Percentiles rank a stretch among this genome's conserved stretches.
phyloP scores from a whole-genome alignment of 2,329 filamentous ascomycete genomes.

The Aspergillus niger region DNA sequence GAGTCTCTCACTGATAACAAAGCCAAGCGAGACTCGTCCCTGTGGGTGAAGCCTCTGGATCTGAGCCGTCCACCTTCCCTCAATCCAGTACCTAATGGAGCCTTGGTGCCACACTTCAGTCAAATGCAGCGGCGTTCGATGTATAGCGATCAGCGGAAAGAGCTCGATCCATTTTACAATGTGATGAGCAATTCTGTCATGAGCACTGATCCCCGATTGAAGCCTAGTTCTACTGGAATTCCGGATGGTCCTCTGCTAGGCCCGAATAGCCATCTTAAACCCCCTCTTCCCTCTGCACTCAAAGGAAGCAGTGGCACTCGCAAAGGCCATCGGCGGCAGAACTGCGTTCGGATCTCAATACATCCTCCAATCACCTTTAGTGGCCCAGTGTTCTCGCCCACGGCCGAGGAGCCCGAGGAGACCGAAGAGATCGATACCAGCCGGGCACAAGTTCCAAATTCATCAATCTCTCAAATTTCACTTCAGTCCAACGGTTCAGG shows the following conservation, averaged over 20 bases:
- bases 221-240: slow-evolving; percentile 13
- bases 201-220: slow-evolving; percentile 25
- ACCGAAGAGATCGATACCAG: slow-evolving; percentile 31
- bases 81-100: slow-evolving; percentile 12
- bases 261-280: slow-evolving; percentile 24
- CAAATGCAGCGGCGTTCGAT: slow-evolving; percentile 29
- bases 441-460: slow-evolving; percentile 25
- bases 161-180: slow-evolving; percentile 32
- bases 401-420: slow-evolving; percentile 41
- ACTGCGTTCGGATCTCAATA: slow-evolving; percentile 47
- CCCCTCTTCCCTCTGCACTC: slow-evolving; percentile 34
- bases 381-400: slow-evolving; percentile 36
- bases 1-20: slow-evolving; percentile 32
- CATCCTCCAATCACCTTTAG: slow-evolving; percentile 39
- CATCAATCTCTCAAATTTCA: slow-evolving; percentile 18
- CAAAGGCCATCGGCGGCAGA: slow-evolving; percentile 46
- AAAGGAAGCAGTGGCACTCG: slow-evolving; percentile 36
- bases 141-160: slow-evolving; percentile 23
- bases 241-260: slow-evolving; percentile 27
- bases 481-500: slow-evolving; percentile 20
- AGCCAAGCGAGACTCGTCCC: slow-evolving; percentile 20
- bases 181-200: slow-evolving; percentile 21
- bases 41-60: slow-evolving; percentile 17
- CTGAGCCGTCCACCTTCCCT: slow-evolving; percentile 18
- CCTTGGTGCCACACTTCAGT: slow-evolving; percentile 25